Percentiles rank a stretch among this genome's conserved stretches.
These are phyloP conservation scores for Friedmanniomyces simplex DNA, from an alignment of 495 filamentous ascomycete species.

Conservation along the genomic window DNA sequence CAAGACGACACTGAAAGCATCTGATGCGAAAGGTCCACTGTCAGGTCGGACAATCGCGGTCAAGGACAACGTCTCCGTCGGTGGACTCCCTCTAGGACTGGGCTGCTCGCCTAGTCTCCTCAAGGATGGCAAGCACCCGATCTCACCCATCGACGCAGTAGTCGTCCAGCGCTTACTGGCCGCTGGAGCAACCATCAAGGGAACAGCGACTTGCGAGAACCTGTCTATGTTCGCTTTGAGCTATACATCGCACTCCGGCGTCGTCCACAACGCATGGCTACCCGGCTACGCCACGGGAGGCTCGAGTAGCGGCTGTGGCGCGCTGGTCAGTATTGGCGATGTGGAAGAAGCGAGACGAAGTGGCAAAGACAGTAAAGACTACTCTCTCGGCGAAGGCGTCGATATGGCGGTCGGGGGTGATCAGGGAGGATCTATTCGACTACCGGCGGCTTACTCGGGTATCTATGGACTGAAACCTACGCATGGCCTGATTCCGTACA, in stretches of 20 bases:
- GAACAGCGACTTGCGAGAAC: conserved; percentile 35
- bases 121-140: conserved; percentile 15
- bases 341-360: conserved; percentile 8
- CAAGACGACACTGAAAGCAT: neutral
- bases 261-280: conserved; percentile 32
- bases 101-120: conserved; percentile 21
- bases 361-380: conserved; percentile 6
- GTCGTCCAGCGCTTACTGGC: conserved; percentile 38
- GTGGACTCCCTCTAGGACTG: conserved; percentile 23
- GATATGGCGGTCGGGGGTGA: conserved; percentile 51
- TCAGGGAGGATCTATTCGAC: conserved; percentile 51
- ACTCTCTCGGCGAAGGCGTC: conserved; percentile 30
- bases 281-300: conserved; percentile 42
- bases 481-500: conserved; percentile 30
- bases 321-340: conserved; percentile 37
- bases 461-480: conserved; percentile 35
- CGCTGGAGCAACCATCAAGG: conserved; percentile 31
- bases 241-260: conserved; percentile 30
- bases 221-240: conserved; percentile 31
- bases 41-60: conserved; percentile 22
- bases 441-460: conserved; percentile 37
- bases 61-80: conserved; percentile 27
- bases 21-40: conserved; percentile 5
- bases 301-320: conserved; percentile 46
- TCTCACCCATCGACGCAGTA: conserved; percentile 28